Percentiles rank a stretch among this genome's conserved stretches.
phyloP scores from a whole-genome alignment of 352 stramenopile species.

The Phytophthora niederhauseri region DNA sequence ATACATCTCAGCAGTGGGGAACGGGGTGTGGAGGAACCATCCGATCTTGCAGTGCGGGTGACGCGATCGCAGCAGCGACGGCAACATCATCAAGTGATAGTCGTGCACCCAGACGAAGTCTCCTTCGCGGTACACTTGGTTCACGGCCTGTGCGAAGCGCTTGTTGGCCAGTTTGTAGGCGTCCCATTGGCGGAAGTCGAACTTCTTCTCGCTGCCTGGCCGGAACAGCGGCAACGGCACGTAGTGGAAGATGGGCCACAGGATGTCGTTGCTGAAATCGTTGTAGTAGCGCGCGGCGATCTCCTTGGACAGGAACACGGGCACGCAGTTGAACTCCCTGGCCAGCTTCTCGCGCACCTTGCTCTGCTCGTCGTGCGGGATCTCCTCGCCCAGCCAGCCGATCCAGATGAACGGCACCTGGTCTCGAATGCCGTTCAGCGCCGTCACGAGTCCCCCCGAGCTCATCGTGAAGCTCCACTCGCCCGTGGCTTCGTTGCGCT shows the following conservation, averaged over 20 bases:
- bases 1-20: slow-evolving; percentile 88
- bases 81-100: slow-evolving; percentile 91
- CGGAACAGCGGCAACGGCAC: slow-evolving; percentile 89
- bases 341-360: slow-evolving; percentile 85
- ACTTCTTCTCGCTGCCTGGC: slow-evolving; percentile 91
- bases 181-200: slow-evolving; percentile 90
- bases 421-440: slow-evolving; percentile 88
- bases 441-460: slow-evolving; percentile 87
- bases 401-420: slow-evolving; percentile 93
- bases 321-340: slow-evolving; percentile 89
- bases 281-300: slow-evolving; percentile 93
- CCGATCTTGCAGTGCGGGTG: slow-evolving; percentile 79
- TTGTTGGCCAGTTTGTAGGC: slow-evolving; percentile 90
- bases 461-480: slow-evolving; percentile 91
- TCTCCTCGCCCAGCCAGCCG: slow-evolving; percentile 90
- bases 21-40: slow-evolving; percentile 91
- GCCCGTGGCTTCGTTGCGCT: slow-evolving; percentile 84
- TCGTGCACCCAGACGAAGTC: slow-evolving; percentile 92
- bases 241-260: slow-evolving; percentile 94
- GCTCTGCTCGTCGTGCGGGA: slow-evolving; percentile 81
- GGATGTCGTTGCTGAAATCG: slow-evolving; percentile 92
- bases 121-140: slow-evolving; percentile 78
- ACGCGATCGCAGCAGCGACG: slow-evolving; percentile 74
- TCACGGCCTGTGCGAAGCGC: slow-evolving; percentile 80
- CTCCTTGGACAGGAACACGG: slow-evolving; percentile 90